Evolutionary conservation across 305 asterid species (phyloP).

Genomic region (Andrographis paniculata): DNA sequence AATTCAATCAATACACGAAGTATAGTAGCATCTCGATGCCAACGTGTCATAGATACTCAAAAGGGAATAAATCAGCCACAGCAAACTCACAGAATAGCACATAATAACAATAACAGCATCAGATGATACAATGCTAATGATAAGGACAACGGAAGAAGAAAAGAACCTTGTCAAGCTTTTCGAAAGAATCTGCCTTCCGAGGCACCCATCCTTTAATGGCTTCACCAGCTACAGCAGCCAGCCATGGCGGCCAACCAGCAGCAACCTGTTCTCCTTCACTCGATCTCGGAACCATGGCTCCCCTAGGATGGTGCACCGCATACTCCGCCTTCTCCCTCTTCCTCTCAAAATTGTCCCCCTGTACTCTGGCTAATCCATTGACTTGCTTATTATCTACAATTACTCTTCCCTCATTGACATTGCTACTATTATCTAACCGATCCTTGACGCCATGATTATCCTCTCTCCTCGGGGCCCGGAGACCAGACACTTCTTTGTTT

Average conservation of each 20-base stretch:
- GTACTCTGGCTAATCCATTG: constrained; percentile 52
- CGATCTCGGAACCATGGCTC: constrained; percentile 47
- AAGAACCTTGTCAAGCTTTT: constrained; percentile 91
- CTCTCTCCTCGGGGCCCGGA: constrained; percentile 51
- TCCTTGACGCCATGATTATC: constrained; percentile 48
- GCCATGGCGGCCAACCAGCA: constrained; percentile 98
- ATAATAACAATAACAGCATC: constrained; percentile 1
- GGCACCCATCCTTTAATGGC: constrained; percentile 97
- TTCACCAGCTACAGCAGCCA: constrained; percentile 93
- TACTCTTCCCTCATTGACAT: constrained; percentile 54
- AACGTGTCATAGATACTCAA: neutral
- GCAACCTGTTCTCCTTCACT: constrained; percentile 81
- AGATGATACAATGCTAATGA: constrained; percentile 1
- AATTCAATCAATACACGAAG: no score
- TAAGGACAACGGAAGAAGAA: constrained; percentile 17
- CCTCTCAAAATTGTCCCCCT: constrained; percentile 52
- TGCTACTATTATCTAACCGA: constrained; percentile 37
- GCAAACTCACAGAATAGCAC: neutral
- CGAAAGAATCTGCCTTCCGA: constrained; percentile 87
- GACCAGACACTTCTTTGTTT: constrained; percentile 38
- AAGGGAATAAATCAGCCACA: neutral
- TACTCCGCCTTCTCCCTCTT: constrained; percentile 60
- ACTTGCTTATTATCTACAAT: constrained; percentile 51
- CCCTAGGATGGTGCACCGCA: constrained; percentile 41
- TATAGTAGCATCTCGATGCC: no score